These are phyloP conservation scores for Bondarzewia mesenterica DNA, from an alignment of 1,284 basidiomycete species.

Conservation along the genomic window DNA sequence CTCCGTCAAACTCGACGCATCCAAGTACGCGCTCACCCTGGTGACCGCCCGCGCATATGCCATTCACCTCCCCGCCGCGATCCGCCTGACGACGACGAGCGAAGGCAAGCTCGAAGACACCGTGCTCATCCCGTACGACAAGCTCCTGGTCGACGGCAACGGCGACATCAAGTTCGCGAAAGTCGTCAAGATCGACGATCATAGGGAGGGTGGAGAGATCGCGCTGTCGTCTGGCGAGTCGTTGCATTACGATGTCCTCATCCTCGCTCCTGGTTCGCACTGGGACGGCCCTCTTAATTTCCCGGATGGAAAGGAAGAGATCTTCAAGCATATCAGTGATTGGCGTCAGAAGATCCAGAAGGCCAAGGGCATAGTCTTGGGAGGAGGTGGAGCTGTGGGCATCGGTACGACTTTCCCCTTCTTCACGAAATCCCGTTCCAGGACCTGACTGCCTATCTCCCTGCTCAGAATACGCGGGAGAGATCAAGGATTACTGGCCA, in stretches of 20 bases:
- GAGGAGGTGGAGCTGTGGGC: slow-evolving; percentile 58
- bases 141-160: slow-evolving; percentile 36
- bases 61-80: slow-evolving; percentile 23
- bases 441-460: no score
- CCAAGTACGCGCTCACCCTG: slow-evolving; percentile 26
- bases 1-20: slow-evolving; percentile 23
- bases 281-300: slow-evolving; percentile 46
- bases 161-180: slow-evolving; percentile 36
- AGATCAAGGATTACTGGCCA: slow-evolving; percentile 22
- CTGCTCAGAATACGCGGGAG: slow-evolving; percentile 10
- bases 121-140: slow-evolving; percentile 33
- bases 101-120: slow-evolving; percentile 25
- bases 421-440: not conserved
- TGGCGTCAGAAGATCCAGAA: slow-evolving; percentile 39
- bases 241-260: slow-evolving; percentile 42
- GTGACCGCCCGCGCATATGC: slow-evolving; percentile 26
- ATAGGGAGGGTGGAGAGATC: slow-evolving; percentile 31
- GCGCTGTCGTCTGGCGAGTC: slow-evolving; percentile 39
- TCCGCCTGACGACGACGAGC: slow-evolving; percentile 26
- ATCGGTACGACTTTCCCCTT: slow-evolving; percentile 34
- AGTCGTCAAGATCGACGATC: slow-evolving; percentile 35
- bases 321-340: slow-evolving; percentile 27
- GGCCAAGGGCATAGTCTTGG: slow-evolving; percentile 44
- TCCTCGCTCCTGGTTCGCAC: slow-evolving; percentile 47
- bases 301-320: slow-evolving; percentile 30